A percentile compares a stretch with the other conserved stretches of the same genome.
Conservation (phyloP, 1,139 yeast genomes). For the Hanseniaspora uvarum region DNA sequence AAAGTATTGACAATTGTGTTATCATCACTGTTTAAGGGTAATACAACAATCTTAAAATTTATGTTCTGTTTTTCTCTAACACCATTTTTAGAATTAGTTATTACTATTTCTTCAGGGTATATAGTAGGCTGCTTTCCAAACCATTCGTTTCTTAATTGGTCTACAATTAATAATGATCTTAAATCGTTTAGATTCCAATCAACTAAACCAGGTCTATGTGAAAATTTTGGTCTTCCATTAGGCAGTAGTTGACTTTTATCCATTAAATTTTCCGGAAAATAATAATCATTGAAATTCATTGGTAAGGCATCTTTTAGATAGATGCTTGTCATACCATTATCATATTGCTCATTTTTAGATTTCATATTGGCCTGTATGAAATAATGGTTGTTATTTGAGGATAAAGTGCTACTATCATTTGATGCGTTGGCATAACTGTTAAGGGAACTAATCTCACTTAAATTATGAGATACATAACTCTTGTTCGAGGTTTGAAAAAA, state of each 20-base stretch:
- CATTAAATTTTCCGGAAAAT: conserved; percentile 39
- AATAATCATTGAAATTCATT: conserved; percentile 41
- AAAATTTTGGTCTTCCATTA: conserved; percentile 51
- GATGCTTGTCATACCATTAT: conserved; percentile 17
- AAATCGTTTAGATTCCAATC: conserved; percentile 60
- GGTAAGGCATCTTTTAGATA: conserved; percentile 40
- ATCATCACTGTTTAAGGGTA: conserved; percentile 46
- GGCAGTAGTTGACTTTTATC: conserved; percentile 34
- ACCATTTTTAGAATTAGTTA: conserved; percentile 18
- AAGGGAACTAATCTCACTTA: conserved; percentile 14
- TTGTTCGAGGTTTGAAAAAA: conserved; percentile 11
- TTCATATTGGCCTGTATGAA: conserved; percentile 14
- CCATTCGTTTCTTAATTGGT: conserved; percentile 45
- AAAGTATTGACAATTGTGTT: conserved; percentile 39
- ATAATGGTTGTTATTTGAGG: conserved; percentile 1
- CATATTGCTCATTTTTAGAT: neutral
- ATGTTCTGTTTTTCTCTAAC: conserved; percentile 20
- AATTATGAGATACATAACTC: conserved; percentile 7
- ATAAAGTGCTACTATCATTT: neutral
- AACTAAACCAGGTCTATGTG: conserved; percentile 43
- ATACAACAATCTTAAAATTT: conserved; percentile 33
- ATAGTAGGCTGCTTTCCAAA: conserved; percentile 40
- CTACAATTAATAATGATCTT: conserved; percentile 49
- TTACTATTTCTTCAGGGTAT: conserved; percentile 22
- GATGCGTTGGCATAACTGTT: conserved; percentile 8